Percentiles rank a stretch among this genome's conserved stretches.
Evolutionary conservation across 2,329 filamentous ascomycete genomes (phyloP).

Genomic region (Fusarium sp.): DNA sequence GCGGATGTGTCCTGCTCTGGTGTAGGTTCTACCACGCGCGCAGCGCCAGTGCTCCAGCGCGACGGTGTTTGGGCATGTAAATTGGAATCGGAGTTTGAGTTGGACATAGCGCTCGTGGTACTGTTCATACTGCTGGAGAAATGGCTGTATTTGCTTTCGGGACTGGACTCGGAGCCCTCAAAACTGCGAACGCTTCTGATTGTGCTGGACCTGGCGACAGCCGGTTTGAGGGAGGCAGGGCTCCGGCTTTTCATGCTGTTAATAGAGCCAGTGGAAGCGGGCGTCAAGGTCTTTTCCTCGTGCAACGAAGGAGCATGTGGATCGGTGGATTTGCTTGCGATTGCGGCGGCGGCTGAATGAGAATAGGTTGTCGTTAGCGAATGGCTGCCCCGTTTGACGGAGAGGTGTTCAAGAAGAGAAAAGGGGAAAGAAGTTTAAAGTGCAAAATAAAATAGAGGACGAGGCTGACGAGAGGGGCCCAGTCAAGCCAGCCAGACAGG

Average conservation of each 20-base stretch:
- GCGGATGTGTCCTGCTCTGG: constrained; percentile 45
- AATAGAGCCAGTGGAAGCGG: constrained; percentile 56
- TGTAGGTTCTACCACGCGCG: constrained; percentile 51
- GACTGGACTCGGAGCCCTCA: constrained; percentile 64
- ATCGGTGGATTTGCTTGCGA: constrained; percentile 39
- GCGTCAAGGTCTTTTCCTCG: constrained; percentile 53
- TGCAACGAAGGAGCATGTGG: constrained; percentile 50
- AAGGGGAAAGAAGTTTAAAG: background rate
- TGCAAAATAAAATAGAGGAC: constrained; percentile 7
- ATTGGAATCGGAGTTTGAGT: constrained; percentile 55
- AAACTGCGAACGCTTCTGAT: constrained; percentile 71
- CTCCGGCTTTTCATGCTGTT: constrained; percentile 57
- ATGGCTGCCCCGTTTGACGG: background rate
- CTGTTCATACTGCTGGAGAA: constrained; percentile 71
- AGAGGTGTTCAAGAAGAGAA: constrained; percentile 6
- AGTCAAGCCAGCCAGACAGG: constrained; percentile 1
- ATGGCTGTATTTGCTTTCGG: constrained; percentile 62
- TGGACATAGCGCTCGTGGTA: constrained; percentile 63
- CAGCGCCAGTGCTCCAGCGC: constrained; percentile 51
- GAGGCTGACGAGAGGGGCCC: constrained; percentile 38
- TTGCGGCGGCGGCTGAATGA: constrained; percentile 37
- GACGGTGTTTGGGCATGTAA: constrained; percentile 51
- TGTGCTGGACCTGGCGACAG: constrained; percentile 56
- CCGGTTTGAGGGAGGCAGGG: constrained; percentile 52
- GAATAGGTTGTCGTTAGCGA: constrained; percentile 40